Percentiles rank a stretch among this genome's conserved stretches.
These are phyloP conservation scores for Novymonas esmeraldas DNA, from an alignment of 208 protist species.

Conservation along the genomic window DNA sequence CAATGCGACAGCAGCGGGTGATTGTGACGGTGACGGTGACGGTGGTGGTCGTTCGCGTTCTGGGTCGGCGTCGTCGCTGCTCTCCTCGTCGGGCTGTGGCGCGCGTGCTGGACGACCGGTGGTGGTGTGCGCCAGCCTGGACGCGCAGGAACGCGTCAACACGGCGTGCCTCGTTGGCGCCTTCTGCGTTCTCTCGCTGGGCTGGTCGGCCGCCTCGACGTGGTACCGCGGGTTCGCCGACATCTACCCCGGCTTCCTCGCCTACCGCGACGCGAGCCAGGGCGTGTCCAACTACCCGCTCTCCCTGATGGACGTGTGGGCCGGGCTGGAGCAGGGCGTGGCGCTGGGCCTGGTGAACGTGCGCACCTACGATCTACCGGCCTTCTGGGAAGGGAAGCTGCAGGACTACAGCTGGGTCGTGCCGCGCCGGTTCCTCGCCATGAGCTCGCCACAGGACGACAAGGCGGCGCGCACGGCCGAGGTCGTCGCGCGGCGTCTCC, in stretches of 20 bases:
- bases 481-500: conserved; percentile 66
- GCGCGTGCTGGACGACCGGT: conserved; percentile 32
- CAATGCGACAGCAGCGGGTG: not conserved
- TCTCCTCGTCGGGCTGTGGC: too few species aligned
- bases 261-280: conserved; percentile 95
- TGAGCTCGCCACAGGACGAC: conserved; percentile 76
- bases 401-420: conserved; percentile 97
- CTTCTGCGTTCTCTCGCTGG: conserved; percentile 73
- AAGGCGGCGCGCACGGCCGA: conserved; percentile 28
- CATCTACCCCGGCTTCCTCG: conserved; percentile 81
- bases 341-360: conserved; percentile 78
- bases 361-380: conserved; percentile 87
- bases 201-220: conserved; percentile 65
- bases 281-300: conserved; percentile 85
- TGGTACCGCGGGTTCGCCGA: conserved; percentile 47
- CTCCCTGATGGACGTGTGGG: conserved; percentile 78
- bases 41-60: too few species aligned
- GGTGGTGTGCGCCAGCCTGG: conserved; percentile 58
- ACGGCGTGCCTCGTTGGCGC: conserved; percentile 75
- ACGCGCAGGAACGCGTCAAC: conserved; percentile 88
- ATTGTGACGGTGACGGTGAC: not conserved
- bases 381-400: conserved; percentile 87
- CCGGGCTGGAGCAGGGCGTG: conserved; percentile 73
- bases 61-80: too few species aligned
- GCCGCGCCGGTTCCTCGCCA: conserved; percentile 92